Evolutionary conservation across 352 stramenopile genomes (phyloP).

Genomic region (Thalassiosira livingstoniorum): DNA sequence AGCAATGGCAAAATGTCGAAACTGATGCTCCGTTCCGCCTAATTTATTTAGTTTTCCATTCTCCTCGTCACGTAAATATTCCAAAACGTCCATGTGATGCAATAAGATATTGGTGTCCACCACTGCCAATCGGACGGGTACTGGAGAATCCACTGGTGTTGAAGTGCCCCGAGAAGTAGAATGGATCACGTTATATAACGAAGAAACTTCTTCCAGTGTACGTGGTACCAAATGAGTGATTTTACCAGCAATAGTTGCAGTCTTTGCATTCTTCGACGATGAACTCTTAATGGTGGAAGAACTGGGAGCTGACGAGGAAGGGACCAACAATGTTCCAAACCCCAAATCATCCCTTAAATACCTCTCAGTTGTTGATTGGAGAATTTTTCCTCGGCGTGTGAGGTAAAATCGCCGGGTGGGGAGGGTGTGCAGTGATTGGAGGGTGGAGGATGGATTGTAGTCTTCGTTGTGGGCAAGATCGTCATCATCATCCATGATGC

Average conservation of each 20-base stretch:
- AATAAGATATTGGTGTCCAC: conserved; percentile 82
- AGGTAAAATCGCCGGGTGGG: conserved; percentile 47
- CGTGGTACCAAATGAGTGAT: conserved; percentile 27
- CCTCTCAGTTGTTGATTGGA: conserved; percentile 76
- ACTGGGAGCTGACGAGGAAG: conserved; percentile 14
- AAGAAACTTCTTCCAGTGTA: conserved; percentile 36
- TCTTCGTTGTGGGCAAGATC: background rate
- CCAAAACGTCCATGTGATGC: conserved; percentile 83
- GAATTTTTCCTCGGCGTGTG: conserved; percentile 80
- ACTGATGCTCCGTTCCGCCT: background rate
- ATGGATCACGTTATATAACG: conserved; percentile 17
- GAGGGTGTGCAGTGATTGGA: conserved; percentile 27
- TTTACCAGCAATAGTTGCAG: conserved; percentile 35
- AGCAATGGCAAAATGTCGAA: conserved; percentile 54
- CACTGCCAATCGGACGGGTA: conserved; percentile 57
- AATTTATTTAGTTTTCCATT: background rate
- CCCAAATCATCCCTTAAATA: conserved; percentile 84
- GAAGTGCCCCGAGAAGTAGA: background rate
- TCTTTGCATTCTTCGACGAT: conserved; percentile 24
- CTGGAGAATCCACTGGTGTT: background rate
- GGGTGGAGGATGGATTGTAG: background rate
- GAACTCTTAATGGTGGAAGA: background rate
- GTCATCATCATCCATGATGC: conserved; percentile 2
- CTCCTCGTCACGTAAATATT: conserved; percentile 56
- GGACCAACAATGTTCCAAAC: conserved; percentile 57